Conservation (phyloP, 2,329 filamentous ascomycete genomes). For the Diaporthe aspalathi region DNA sequence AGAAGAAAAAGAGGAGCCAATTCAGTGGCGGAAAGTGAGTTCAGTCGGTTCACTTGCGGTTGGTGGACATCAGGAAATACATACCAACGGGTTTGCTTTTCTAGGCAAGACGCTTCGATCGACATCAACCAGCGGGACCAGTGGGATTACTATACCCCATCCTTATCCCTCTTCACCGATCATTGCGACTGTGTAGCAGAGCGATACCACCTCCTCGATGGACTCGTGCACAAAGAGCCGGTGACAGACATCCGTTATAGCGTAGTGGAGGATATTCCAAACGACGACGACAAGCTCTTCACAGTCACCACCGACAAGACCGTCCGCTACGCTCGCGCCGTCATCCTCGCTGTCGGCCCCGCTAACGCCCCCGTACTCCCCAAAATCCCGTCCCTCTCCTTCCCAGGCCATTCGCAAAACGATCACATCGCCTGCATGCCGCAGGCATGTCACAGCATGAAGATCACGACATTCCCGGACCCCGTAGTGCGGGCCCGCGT, state of each 20-base stretch:
- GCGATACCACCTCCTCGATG: slow-evolving; percentile 67
- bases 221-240: slow-evolving; percentile 68
- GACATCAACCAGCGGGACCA: slow-evolving; percentile 74
- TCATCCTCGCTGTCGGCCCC: slow-evolving; percentile 78
- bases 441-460: slow-evolving; percentile 73
- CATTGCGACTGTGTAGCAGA: slow-evolving; percentile 69
- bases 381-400: slow-evolving; percentile 23
- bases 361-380: slow-evolving; percentile 69
- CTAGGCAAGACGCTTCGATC: slow-evolving; percentile 56
- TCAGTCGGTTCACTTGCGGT: background rate
- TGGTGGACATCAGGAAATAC: too few relatives aligned
- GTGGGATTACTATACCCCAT: slow-evolving; percentile 77
- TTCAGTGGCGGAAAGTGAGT: slow-evolving; percentile 57
- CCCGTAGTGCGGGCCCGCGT: slow-evolving; percentile 65
- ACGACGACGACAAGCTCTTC: slow-evolving; percentile 69
- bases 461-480: slow-evolving; percentile 69
- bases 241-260: slow-evolving; percentile 72
- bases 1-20: slow-evolving; percentile 70
- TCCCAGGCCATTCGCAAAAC: slow-evolving; percentile 17
- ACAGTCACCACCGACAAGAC: slow-evolving; percentile 68
- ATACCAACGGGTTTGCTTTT: background rate
- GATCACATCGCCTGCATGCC: slow-evolving; percentile 41
- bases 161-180: slow-evolving; percentile 69
- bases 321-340: slow-evolving; percentile 67
- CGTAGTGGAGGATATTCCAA: slow-evolving; percentile 56